Percentiles rank a stretch among this genome's conserved stretches.
Conservation (phyloP, 352 stramenopile genomes). For the Phytophthora citrophthora region DNA sequence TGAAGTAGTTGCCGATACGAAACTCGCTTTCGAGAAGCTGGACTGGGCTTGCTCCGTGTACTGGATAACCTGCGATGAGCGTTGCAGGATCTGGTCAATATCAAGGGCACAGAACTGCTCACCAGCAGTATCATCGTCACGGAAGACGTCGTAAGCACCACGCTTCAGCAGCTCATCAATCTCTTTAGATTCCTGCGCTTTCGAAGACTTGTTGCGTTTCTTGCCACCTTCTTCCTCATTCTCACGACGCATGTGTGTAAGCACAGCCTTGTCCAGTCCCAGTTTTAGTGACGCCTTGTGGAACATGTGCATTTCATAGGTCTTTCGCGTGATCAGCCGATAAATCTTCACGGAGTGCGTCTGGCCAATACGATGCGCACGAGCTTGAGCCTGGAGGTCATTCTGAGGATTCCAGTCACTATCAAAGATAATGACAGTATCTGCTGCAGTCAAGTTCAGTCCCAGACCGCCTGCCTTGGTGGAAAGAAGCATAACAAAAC, state of each 20-base stretch:
- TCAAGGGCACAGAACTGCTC: conserved; percentile 97
- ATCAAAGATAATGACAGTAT: conserved; percentile 99
- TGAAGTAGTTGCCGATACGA: conserved; percentile 88
- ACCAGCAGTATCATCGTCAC: conserved; percentile 88
- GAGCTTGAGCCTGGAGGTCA: conserved; percentile 95
- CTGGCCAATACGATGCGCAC: conserved; percentile 92
- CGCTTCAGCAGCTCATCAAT: conserved; percentile 93
- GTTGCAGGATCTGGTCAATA: conserved; percentile 98
- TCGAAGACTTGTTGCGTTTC: conserved; percentile 79
- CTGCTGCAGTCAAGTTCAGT: conserved; percentile 92
- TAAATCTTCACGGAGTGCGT: conserved; percentile 93
- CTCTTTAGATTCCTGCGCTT: conserved; percentile 89
- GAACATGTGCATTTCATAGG: conserved; percentile 97
- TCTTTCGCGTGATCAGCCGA: conserved; percentile 89
- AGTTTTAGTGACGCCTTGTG: conserved; percentile 93
- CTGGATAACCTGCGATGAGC: conserved; percentile 85
- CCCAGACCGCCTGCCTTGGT: conserved; percentile 97
- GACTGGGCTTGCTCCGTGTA: conserved; percentile 86
- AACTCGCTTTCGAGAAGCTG: conserved; percentile 93
- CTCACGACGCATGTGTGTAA: conserved; percentile 91
- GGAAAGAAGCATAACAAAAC: conserved; percentile 98
- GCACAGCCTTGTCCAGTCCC: conserved; percentile 92
- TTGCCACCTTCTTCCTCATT: conserved; percentile 82
- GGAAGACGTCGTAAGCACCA: conserved; percentile 92
- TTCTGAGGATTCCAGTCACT: conserved; percentile 99